These are phyloP conservation scores for Fulvia fulva DNA, from an alignment of 2,329 filamentous ascomycete genomes.

Conservation along the genomic window DNA sequence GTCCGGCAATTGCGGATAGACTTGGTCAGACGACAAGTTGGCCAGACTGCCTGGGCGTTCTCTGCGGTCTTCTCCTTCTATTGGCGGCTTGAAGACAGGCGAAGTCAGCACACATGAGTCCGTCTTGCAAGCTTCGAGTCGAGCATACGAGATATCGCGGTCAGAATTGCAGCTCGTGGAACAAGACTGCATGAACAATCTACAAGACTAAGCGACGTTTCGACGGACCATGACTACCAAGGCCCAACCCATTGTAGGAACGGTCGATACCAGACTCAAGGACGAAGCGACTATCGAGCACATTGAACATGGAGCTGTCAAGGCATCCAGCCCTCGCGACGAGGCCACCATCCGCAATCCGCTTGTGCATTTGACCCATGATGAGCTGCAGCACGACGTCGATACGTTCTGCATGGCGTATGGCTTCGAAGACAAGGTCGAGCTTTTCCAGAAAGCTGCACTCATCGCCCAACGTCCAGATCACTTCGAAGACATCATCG, in stretches of 20 bases:
- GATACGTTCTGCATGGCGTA: constrained; percentile 50
- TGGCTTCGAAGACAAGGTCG: constrained; percentile 39
- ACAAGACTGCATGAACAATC: too few species aligned
- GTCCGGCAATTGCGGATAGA: not conserved
- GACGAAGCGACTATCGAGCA: not conserved
- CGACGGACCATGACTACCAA: not conserved
- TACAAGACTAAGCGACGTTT: too few species aligned
- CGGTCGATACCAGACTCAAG: not conserved
- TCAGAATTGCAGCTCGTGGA: too few species aligned
- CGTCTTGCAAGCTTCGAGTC: too few species aligned
- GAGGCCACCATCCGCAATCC: constrained; percentile 49
- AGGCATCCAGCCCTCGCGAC: constrained; percentile 21
- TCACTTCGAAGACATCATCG: constrained; percentile 43
- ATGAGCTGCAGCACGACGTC: constrained; percentile 53
- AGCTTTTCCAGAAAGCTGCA: constrained; percentile 46
- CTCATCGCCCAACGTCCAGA: constrained; percentile 48
- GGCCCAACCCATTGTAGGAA: not conserved
- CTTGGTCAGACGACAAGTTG: not conserved
- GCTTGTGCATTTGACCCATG: constrained; percentile 50
- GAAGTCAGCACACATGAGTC: too few species aligned
- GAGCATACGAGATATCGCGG: too few species aligned
- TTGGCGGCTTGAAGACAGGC: not conserved
- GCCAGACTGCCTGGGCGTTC: not conserved
- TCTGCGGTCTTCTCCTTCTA: constrained; percentile 36
- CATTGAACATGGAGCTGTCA: not conserved